Percentiles rank a stretch among this genome's conserved stretches.
phyloP scores from a whole-genome alignment of 345 rosid species.

The Pistacia atlantica region DNA sequence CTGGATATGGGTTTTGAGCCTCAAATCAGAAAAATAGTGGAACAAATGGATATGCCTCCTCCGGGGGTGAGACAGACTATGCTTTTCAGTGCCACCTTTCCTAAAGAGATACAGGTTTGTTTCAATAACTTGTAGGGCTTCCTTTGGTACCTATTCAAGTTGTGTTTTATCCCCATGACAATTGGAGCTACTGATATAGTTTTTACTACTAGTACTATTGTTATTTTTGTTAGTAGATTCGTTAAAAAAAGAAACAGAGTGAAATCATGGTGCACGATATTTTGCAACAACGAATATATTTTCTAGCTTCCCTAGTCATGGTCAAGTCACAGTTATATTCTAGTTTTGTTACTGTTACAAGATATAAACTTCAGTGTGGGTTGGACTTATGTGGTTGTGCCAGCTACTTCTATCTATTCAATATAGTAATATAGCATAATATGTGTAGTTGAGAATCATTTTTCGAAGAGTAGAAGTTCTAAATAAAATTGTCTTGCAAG shows the following conservation, averaged over 20 bases:
- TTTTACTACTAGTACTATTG: background rate
- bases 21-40: conserved; percentile 92
- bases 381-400: background rate
- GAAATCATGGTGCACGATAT: background rate
- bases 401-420: background rate
- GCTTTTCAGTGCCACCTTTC: conserved; percentile 98
- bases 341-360: background rate
- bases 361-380: background rate
- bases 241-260: background rate
- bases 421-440: background rate
- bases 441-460: background rate
- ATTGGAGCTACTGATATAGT: background rate
- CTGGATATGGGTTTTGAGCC: conserved; percentile 99
- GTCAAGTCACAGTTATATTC: background rate
- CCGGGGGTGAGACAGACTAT: conserved; percentile 89
- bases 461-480: background rate
- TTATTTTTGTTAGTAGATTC: background rate
- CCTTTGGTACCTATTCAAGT: background rate
- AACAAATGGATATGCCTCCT: conserved; percentile 97
- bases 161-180: background rate
- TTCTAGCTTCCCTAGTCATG: background rate
- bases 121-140: background rate
- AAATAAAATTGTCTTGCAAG: background rate
- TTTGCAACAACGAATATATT: background rate
- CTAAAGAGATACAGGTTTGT: conserved; percentile 92